Percentiles rank a stretch among this genome's conserved stretches.
phyloP scores from a whole-genome alignment of 2,329 filamentous ascomycete genomes.

The Sporothrix pseudoabietina region DNA sequence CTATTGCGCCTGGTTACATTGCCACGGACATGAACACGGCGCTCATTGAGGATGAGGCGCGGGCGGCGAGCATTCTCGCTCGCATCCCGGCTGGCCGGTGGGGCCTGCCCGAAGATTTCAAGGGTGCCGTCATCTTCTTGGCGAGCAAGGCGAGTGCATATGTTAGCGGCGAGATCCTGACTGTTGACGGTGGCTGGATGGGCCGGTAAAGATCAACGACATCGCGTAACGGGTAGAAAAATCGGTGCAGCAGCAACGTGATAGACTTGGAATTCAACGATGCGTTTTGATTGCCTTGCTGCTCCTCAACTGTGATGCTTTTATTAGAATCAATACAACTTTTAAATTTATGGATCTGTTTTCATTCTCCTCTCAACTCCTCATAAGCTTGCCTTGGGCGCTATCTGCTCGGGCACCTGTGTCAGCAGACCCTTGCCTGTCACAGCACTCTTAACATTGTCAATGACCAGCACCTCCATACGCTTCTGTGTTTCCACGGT shows the following conservation, averaged over 20 bases:
- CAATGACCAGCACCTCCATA: conserved; percentile 27
- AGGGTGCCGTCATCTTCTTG: conserved; percentile 76
- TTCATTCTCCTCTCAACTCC: neutral
- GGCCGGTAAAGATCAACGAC: conserved; percentile 57
- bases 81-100: conserved; percentile 83
- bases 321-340: neutral
- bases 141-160: conserved; percentile 77
- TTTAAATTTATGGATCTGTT: neutral
- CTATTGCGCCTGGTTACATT: conserved; percentile 87
- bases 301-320: neutral
- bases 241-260: neutral
- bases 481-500: conserved; percentile 51
- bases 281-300: neutral
- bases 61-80: conserved; percentile 72
- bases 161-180: conserved; percentile 77
- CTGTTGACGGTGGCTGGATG: conserved; percentile 94
- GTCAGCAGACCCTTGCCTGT: conserved; percentile 20
- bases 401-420: neutral
- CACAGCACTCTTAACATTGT: conserved; percentile 24
- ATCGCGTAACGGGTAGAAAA: neutral
- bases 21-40: conserved; percentile 94
- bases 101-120: conserved; percentile 85
- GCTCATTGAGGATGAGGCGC: conserved; percentile 69
- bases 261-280: neutral
- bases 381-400: conserved; percentile 4